Percentiles rank a stretch among this genome's conserved stretches.
Evolutionary conservation across 2,329 filamentous ascomycete species (phyloP).

Genomic region (Cytospora mali): DNA sequence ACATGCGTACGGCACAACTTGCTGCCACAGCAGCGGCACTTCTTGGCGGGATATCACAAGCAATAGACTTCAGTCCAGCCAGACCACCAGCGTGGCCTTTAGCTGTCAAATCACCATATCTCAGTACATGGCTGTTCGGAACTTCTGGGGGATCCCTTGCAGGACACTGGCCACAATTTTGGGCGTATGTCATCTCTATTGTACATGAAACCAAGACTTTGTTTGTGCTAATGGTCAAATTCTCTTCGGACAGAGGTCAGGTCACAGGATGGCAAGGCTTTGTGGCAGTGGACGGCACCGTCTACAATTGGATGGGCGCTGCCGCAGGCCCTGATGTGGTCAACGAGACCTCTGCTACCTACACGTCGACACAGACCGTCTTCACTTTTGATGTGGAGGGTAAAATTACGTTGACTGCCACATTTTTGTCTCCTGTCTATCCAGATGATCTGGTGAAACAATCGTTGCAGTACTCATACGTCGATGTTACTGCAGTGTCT

Average conservation of each 20-base stretch:
- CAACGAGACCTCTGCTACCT: conserved; percentile 65
- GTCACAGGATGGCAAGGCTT: conserved; percentile 68
- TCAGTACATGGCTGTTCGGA: conserved; percentile 69
- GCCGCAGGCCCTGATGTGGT: conserved; percentile 52
- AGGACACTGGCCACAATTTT: conserved; percentile 70
- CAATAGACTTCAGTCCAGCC: conserved; percentile 64
- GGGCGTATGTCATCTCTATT: conserved; percentile 57
- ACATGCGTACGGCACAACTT: conserved; percentile 24
- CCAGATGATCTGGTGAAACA: conserved; percentile 67
- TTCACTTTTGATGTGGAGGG: conserved; percentile 68
- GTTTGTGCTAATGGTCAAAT: conserved; percentile 3
- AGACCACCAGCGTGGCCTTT: conserved; percentile 70
- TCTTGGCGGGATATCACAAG: conserved; percentile 34
- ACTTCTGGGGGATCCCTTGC: conserved; percentile 68
- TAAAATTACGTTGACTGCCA: conserved; percentile 65
- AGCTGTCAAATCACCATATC: conserved; percentile 74
- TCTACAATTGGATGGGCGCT: conserved; percentile 70
- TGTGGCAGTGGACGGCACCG: conserved; percentile 65
- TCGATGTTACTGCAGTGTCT: conserved; percentile 64
- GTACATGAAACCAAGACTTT: not conserved
- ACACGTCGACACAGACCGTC: conserved; percentile 72
- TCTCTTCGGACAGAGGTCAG: conserved; percentile 47
- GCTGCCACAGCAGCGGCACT: conserved; percentile 35
- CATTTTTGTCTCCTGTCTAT: conserved; percentile 71
- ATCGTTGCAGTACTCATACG: conserved; percentile 71